Conservation (phyloP, 2,329 filamentous ascomycete genomes). For the Aureobasidium sp. region DNA sequence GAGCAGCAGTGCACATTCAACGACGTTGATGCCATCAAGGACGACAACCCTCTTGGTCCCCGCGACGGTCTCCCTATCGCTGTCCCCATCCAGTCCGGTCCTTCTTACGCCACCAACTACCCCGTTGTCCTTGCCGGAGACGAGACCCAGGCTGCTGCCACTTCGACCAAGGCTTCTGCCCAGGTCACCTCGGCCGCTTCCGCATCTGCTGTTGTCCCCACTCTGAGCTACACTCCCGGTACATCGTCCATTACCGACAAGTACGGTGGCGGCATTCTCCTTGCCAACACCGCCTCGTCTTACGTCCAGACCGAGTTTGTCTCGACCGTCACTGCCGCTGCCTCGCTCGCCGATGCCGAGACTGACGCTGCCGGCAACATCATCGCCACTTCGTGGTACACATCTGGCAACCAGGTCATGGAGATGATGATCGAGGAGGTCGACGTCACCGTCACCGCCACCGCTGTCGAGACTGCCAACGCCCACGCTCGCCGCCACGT, state of each 20-base stretch:
- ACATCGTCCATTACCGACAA: slow-evolving; percentile 25
- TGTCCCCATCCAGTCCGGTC: slow-evolving; percentile 41
- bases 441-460: slow-evolving; percentile 34
- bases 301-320: slow-evolving; percentile 13
- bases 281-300: slow-evolving; percentile 17
- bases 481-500: slow-evolving; percentile 23
- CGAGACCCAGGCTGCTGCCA: slow-evolving; percentile 20
- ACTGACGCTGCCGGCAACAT: slow-evolving; percentile 19
- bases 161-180: slow-evolving; percentile 15
- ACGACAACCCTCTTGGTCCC: slow-evolving; percentile 53
- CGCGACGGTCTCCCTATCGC: slow-evolving; percentile 59
- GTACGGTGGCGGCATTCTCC: slow-evolving; percentile 29
- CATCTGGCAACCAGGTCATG: slow-evolving; percentile 35
- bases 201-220: slow-evolving; percentile 24
- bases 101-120: slow-evolving; percentile 32
- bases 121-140: slow-evolving; percentile 23
- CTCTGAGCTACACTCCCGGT: slow-evolving; percentile 28
- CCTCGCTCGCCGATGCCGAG: slow-evolving; percentile 19
- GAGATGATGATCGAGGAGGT: slow-evolving; percentile 39
- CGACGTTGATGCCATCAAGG: slow-evolving; percentile 44
- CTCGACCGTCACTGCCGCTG: slow-evolving; percentile 20
- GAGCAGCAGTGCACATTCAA: slow-evolving; percentile 55
- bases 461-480: slow-evolving; percentile 19
- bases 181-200: slow-evolving; percentile 9
- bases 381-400: slow-evolving; percentile 35